phyloP scores from a whole-genome alignment of 805 yeast species.

The Myxozyma sirexii region DNA sequence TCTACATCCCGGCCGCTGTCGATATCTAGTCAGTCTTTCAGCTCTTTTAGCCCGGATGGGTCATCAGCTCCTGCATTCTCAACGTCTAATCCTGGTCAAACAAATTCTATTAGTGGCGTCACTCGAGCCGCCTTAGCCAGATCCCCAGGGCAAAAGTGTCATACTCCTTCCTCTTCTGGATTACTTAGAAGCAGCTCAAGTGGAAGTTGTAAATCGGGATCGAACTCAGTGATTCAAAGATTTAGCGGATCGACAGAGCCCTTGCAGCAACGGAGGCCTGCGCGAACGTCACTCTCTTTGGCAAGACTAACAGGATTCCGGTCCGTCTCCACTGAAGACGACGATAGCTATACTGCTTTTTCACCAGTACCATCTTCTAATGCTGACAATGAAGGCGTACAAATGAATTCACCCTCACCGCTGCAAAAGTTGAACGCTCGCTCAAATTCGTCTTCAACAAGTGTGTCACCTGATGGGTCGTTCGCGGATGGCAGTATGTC shows the following conservation, averaged over 20 bases:
- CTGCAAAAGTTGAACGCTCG: not conserved
- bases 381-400: not conserved
- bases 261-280: conserved; percentile 15
- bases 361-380: not conserved
- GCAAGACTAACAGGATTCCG: not conserved
- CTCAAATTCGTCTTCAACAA: not conserved
- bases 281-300: conserved; percentile 4
- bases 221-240: not conserved
- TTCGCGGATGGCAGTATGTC: not conserved
- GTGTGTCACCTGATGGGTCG: not conserved
- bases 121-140: too few species aligned
- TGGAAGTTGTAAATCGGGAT: not conserved
- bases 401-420: not conserved
- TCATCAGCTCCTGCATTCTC: too few species aligned
- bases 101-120: not conserved
- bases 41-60: too few species aligned
- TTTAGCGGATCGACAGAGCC: not conserved
- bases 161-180: not conserved
- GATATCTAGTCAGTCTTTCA: too few species aligned
- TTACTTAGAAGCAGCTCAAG: not conserved
- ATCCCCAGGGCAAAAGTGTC: not conserved
- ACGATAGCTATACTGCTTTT: not conserved
- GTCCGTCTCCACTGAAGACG: not conserved
- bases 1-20: too few species aligned
- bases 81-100: not conserved